phyloP scores from a whole-genome alignment of 495 filamentous ascomycete genomes.

The Penicillium salamii region DNA sequence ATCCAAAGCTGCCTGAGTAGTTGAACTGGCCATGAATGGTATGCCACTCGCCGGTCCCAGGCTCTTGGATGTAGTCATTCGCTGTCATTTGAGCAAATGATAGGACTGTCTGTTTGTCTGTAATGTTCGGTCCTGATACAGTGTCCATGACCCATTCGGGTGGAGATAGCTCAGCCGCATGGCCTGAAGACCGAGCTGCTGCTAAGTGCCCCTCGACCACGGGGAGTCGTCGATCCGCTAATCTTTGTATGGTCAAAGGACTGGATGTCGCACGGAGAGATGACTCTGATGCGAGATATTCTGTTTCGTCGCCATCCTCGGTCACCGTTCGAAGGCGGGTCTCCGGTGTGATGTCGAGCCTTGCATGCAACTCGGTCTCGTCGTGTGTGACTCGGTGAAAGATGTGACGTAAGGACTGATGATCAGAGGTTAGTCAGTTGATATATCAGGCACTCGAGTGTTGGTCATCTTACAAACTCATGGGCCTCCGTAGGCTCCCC shows the following conservation, averaged over 20 bases:
- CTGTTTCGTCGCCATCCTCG: constrained; percentile 56
- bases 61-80: constrained; percentile 78
- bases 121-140: constrained; percentile 73
- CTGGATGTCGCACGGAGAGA: constrained; percentile 55
- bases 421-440: constrained; percentile 8
- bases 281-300: constrained; percentile 27
- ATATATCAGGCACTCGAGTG: not conserved
- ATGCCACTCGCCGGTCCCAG: constrained; percentile 74
- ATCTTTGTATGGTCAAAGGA: constrained; percentile 67
- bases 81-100: constrained; percentile 82
- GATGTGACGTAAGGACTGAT: constrained; percentile 78
- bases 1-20: constrained; percentile 80
- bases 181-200: constrained; percentile 60
- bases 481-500: constrained; percentile 21
- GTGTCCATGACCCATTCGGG: constrained; percentile 84
- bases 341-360: constrained; percentile 65
- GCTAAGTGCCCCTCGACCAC: constrained; percentile 75
- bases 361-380: constrained; percentile 70
- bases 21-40: constrained; percentile 79
- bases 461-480: constrained; percentile 37
- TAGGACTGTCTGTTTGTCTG: constrained; percentile 80
- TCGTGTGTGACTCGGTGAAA: constrained; percentile 80
- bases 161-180: constrained; percentile 55
- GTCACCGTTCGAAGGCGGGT: constrained; percentile 61
- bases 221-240: constrained; percentile 72